Evolutionary conservation across 1,284 basidiomycete species (phyloP), one percentile per base, ranked within the genome.

Genomic region (Sanghuangporus sanghuang): DNA sequence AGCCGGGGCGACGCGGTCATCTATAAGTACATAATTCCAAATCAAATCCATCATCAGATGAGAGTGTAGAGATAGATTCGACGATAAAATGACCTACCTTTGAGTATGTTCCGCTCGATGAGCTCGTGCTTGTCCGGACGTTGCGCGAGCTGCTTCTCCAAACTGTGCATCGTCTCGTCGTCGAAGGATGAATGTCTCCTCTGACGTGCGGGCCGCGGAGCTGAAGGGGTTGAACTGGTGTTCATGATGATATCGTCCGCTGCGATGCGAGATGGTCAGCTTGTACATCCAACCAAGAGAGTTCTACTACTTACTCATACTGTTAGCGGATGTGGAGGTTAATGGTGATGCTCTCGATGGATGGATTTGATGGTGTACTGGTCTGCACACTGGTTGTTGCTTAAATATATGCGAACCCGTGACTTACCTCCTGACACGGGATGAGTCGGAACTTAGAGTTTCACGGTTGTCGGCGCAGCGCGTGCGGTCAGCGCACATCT

Each of bases 101-200:
- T 92, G 66, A 92, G 80, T 66, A 92, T 91, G 71, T 89, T 89
- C 68, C 86, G 82, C 55, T 87, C 85, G 65, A 90, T 79, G 49
- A 93, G 79, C 63, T 90, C 85, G 52, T 81, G 73, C 70, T 86
- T 84, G 14, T 84, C 81, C 8, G 86, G 81, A 42, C 89, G 79
- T 35, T 81, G 76, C 49, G 75, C 77, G 59, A 90, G 77, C 53
- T 80, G 77, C 71, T 81, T 83, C 74, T 90, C 88, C 62, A 91
- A 79, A 68, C 77, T 79, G 62, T 78, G 68, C 50, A 76, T 69
- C 11, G 78, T 76, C 40, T 73, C 72, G 53, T 77, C 75, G 68
- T 81, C 79, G 62, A 82, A 62, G 40, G 77, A 76, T 40, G 68
- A 66, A 68, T 75, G 72, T 61, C 77, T 76, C 42, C 54, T 58